Evolutionary conservation across 495 filamentous ascomycete genomes (phyloP).

Genomic region (Hyaloscypha hepaticicola): DNA sequence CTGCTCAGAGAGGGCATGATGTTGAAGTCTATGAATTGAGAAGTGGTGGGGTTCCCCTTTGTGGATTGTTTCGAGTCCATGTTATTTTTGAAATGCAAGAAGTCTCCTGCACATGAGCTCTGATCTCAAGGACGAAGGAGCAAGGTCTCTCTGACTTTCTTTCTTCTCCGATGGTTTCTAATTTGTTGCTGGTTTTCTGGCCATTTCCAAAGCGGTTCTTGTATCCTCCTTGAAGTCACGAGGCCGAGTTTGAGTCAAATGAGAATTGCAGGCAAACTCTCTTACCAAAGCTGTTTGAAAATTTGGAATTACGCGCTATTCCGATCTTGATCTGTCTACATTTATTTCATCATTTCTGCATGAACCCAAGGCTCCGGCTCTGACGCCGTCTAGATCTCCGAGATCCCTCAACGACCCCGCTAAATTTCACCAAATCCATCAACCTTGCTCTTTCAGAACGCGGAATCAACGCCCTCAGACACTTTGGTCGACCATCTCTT

Average conservation of each 20-base stretch:
- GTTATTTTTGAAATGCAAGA: not conserved
- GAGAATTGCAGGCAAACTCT: too few species aligned
- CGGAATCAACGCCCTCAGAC: constrained; percentile 82
- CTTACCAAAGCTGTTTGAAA: too few species aligned
- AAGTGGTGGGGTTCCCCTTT: constrained; percentile 61
- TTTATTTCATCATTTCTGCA: not conserved
- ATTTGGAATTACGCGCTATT: too few species aligned
- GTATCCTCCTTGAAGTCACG: too few species aligned
- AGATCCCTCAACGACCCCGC: constrained; percentile 74
- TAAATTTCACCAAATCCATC: constrained; percentile 98
- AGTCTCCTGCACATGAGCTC: too few species aligned
- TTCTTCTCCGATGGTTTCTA: too few species aligned
- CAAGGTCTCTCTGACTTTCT: too few species aligned
- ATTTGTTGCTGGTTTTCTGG: too few species aligned
- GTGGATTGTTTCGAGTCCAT: not conserved
- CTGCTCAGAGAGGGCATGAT: constrained; percentile 77
- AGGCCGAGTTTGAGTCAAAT: too few species aligned
- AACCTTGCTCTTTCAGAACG: constrained; percentile 93
- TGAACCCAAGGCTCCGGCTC: not conserved
- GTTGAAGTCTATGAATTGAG: constrained; percentile 95
- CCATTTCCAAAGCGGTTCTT: too few species aligned
- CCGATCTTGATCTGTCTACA: not conserved
- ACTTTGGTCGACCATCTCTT: constrained; percentile 61
- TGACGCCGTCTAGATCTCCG: constrained; percentile 66
- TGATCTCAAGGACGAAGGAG: constrained; percentile 1